Evolutionary conservation across 2,329 filamentous ascomycete genomes (phyloP).

Genomic region (Phialocephala subalpina): DNA sequence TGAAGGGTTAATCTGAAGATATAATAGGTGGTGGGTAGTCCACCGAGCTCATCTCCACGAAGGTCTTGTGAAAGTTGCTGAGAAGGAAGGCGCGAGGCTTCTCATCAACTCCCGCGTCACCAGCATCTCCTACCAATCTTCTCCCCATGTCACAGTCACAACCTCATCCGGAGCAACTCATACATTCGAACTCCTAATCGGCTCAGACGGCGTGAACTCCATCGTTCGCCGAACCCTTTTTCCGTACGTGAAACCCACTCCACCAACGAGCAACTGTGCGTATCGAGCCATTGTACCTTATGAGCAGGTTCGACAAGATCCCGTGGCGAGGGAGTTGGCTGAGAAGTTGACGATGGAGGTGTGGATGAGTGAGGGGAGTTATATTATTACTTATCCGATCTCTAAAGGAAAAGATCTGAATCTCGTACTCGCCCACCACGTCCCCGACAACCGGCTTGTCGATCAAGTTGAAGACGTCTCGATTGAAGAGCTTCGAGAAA

Average conservation of each 20-base stretch:
- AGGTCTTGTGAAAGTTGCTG: slow-evolving; percentile 49
- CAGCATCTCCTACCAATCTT: slow-evolving; percentile 40
- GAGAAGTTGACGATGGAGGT: slow-evolving; percentile 51
- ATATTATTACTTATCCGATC: slow-evolving; percentile 55
- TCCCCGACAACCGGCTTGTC: slow-evolving; percentile 42
- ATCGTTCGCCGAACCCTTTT: slow-evolving; percentile 49
- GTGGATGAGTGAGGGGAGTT: slow-evolving; percentile 49
- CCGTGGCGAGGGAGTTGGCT: slow-evolving; percentile 47
- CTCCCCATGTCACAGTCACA: slow-evolving; percentile 39
- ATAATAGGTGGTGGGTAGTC: slow-evolving; percentile 54
- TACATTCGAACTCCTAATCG: slow-evolving; percentile 48
- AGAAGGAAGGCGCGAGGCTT: slow-evolving; percentile 47
- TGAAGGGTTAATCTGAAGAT: no score
- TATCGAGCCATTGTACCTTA: slow-evolving; percentile 54
- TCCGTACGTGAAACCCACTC: slow-evolving; percentile 48
- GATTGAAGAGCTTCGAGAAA: slow-evolving; percentile 48
- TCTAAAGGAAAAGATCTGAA: slow-evolving; percentile 49
- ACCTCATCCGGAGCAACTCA: slow-evolving; percentile 43
- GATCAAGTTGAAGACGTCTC: slow-evolving; percentile 47
- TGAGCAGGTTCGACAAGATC: slow-evolving; percentile 49
- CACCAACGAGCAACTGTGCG: slow-evolving; percentile 52
- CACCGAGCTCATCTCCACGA: slow-evolving; percentile 55
- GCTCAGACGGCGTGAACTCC: slow-evolving; percentile 50
- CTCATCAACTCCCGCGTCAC: slow-evolving; percentile 48
- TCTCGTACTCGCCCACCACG: slow-evolving; percentile 52